Percentiles rank a stretch among this genome's conserved stretches.
These are phyloP conservation scores for Capsicum chinense DNA, from an alignment of 257 asterid species.

Conservation along the genomic window DNA sequence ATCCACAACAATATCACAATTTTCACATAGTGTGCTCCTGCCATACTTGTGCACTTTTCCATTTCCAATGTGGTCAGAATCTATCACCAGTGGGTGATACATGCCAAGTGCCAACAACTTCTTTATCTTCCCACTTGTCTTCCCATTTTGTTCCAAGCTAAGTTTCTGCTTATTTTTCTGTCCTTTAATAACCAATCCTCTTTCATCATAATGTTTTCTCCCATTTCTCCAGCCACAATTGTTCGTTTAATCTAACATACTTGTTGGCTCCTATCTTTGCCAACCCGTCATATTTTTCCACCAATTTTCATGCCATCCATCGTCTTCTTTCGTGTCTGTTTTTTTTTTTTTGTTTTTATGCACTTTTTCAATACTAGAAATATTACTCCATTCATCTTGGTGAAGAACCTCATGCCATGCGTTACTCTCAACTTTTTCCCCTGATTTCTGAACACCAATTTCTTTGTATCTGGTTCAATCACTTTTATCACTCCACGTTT, in stretches of 20 bases:
- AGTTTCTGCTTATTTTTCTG: conserved; percentile 99
- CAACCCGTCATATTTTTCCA: conserved; percentile 94
- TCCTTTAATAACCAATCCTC: conserved; percentile 96
- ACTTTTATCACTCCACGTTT: conserved; percentile 99
- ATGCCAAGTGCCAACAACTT: conserved; percentile 95
- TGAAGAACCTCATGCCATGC: conserved; percentile 97
- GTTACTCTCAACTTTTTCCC: conserved; percentile 93
- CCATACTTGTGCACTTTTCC: conserved; percentile 73
- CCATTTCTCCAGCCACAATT: conserved; percentile 99
- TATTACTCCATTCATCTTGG: conserved; percentile 98
- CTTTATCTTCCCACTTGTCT: conserved; percentile 98
- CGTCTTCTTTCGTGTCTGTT: conserved; percentile 79
- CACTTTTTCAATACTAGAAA: conserved; percentile 95
- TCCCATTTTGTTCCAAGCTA: conserved; percentile 98
- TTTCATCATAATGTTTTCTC: conserved; percentile 97
- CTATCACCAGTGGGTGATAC: conserved; percentile 64
- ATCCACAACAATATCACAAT: conserved; percentile 94
- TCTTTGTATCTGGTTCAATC: conserved; percentile 99
- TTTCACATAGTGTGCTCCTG: conserved; percentile 90
- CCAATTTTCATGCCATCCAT: conserved; percentile 98
- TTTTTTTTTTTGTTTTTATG: conserved; percentile 95
- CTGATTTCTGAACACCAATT: conserved; percentile 99
- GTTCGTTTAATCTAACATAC: conserved; percentile 90
- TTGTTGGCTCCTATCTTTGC: conserved; percentile 97
- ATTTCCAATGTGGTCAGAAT: too few species aligned